A percentile compares a stretch with the other conserved stretches of the same genome.
Evolutionary conservation across 2,329 filamentous ascomycete species (phyloP).

Genomic region (Phyllosticta citriasiana): DNA sequence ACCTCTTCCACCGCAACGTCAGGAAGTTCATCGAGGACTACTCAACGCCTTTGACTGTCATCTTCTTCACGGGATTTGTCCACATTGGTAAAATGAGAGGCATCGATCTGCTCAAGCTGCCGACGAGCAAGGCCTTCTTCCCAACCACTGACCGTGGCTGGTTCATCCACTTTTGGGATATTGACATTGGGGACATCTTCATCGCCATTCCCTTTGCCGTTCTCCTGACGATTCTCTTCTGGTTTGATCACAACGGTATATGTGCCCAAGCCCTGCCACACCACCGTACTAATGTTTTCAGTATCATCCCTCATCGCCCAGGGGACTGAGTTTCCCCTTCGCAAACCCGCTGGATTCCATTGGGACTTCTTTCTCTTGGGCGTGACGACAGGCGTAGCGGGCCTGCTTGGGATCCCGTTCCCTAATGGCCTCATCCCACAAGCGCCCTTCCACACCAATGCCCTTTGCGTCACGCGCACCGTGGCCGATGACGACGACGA

Average conservation of each 20-base stretch:
- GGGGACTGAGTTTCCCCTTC: constrained; percentile 45
- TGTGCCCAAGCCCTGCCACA: constrained; percentile 12
- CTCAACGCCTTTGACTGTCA: constrained; percentile 54
- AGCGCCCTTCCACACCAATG: constrained; percentile 50
- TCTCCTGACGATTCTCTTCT: constrained; percentile 74
- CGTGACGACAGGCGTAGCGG: constrained; percentile 44
- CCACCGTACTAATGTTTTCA: not conserved
- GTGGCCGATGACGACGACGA: constrained; percentile 28
- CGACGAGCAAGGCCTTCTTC: constrained; percentile 66
- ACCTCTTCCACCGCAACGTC: constrained; percentile 63
- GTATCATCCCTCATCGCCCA: constrained; percentile 47
- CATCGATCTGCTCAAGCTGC: constrained; percentile 59
- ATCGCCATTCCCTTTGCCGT: constrained; percentile 79
- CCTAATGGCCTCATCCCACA: constrained; percentile 51
- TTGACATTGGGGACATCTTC: constrained; percentile 64
- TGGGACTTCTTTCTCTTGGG: constrained; percentile 52
- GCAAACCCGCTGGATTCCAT: constrained; percentile 51
- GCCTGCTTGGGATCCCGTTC: constrained; percentile 47
- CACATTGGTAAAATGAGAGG: constrained; percentile 74
- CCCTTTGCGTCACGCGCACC: constrained; percentile 33
- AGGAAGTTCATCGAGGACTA: constrained; percentile 84
- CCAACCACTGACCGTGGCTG: constrained; percentile 65
- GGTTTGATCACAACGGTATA: constrained; percentile 67
- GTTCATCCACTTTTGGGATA: constrained; percentile 75
- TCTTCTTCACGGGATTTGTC: constrained; percentile 87